phyloP scores from a whole-genome alignment of 257 asterid genomes.

The Buddleja alternifolia region DNA sequence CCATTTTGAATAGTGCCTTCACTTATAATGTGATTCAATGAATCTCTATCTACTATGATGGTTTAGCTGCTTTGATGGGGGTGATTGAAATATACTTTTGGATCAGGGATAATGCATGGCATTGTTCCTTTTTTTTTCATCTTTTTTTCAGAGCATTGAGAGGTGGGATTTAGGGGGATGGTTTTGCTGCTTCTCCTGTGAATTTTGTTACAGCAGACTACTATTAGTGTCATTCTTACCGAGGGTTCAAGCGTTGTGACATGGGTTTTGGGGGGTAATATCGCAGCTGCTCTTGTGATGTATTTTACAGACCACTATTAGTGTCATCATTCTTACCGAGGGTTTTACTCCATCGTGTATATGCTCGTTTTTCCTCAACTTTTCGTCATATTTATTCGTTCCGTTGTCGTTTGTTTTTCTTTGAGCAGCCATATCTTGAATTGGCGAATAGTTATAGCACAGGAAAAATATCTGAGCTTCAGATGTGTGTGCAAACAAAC shows the following conservation, averaged over 20 bases:
- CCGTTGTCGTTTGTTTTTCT: background rate
- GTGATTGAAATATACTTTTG: background rate
- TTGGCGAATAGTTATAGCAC: slow-evolving; percentile 67
- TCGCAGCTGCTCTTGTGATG: too few species aligned
- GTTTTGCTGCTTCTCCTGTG: background rate
- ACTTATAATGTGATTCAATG: slow-evolving; percentile 1
- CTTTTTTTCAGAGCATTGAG: background rate
- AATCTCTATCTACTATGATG: background rate
- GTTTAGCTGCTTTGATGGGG: background rate
- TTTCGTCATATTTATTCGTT: slow-evolving; percentile 14
- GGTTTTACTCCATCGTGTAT: background rate
- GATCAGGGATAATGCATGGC: background rate
- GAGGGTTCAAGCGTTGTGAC: too few species aligned
- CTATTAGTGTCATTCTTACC: too few species aligned
- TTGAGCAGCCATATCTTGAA: slow-evolving; percentile 80
- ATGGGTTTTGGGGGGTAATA: too few species aligned
- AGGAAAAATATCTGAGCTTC: slow-evolving; percentile 84
- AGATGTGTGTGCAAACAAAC: slow-evolving; percentile 61
- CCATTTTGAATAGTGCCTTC: background rate
- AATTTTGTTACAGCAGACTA: background rate
- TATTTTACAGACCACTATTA: too few species aligned
- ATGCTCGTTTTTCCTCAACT: background rate
- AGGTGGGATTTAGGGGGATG: background rate
- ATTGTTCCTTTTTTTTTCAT: background rate
- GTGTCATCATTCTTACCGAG: too few species aligned